Percentiles rank a stretch among this genome's conserved stretches.
phyloP scores from a whole-genome alignment of 306 rosid genomes.

The Prinsepia uniflora region DNA sequence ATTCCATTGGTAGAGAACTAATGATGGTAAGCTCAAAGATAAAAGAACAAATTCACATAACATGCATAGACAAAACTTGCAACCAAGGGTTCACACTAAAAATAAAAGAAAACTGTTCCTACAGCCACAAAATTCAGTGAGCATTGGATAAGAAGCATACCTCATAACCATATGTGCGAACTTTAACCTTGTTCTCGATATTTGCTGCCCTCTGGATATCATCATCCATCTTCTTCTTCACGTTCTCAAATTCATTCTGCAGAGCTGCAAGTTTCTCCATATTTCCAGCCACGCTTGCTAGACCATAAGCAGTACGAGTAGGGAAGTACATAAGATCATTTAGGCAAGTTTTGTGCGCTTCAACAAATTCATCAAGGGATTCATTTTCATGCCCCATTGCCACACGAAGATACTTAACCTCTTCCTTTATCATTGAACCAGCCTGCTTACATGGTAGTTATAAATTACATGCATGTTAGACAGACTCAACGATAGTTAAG shows the following conservation, averaged over 20 bases:
- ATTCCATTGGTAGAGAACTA: not conserved
- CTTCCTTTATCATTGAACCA: constrained; percentile 64
- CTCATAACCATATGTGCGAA: constrained; percentile 89
- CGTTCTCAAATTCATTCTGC: constrained; percentile 77
- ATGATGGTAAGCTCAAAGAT: not conserved
- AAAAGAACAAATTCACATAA: not conserved
- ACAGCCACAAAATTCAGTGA: constrained; percentile 5
- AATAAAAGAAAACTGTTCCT: not conserved
- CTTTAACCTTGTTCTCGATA: constrained; percentile 72
- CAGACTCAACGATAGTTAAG: not conserved
- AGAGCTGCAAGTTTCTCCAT: constrained; percentile 81
- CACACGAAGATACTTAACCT: constrained; percentile 60
- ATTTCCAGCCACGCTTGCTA: constrained; percentile 86
- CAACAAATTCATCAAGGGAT: constrained; percentile 76
- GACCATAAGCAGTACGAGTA: constrained; percentile 73
- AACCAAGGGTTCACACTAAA: not conserved
- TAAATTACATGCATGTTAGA: constrained; percentile 9
- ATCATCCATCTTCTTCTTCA: constrained; percentile 66
- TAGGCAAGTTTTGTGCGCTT: constrained; percentile 76
- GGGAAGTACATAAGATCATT: constrained; percentile 84
- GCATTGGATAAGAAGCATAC: constrained; percentile 34
- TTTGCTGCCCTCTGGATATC: constrained; percentile 68
- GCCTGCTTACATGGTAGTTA: constrained; percentile 45
- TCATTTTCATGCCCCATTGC: constrained; percentile 91
- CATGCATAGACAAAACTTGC: not conserved